Conservation (phyloP, 1,139 yeast genomes). For the Petasospora fabianii region DNA sequence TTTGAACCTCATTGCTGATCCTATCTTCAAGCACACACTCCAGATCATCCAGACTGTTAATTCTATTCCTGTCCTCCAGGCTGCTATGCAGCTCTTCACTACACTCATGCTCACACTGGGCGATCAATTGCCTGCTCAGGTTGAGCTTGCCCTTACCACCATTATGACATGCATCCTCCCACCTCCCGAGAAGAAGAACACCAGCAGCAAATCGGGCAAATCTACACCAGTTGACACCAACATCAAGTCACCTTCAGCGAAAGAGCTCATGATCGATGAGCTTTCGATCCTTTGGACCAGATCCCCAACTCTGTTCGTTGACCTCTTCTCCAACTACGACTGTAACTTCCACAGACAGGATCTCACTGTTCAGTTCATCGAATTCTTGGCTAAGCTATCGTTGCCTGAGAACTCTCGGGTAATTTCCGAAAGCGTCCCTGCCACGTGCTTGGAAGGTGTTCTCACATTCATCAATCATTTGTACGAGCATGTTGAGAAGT, state of each 20-base stretch:
- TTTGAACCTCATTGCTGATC: constrained; percentile 67
- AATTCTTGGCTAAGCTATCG: constrained; percentile 69
- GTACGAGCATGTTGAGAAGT: constrained; percentile 48
- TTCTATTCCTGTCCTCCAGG: constrained; percentile 61
- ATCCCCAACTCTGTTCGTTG: constrained; percentile 73
- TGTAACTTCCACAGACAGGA: constrained; percentile 89
- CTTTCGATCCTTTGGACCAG: constrained; percentile 82
- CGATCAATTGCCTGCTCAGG: constrained; percentile 56
- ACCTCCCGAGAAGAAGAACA: constrained; percentile 23
- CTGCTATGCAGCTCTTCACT: constrained; percentile 72
- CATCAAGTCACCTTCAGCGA: constrained; percentile 44
- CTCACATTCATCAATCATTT: constrained; percentile 68
- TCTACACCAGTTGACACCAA: constrained; percentile 24
- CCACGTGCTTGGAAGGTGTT: constrained; percentile 86
- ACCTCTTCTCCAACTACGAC: constrained; percentile 78
- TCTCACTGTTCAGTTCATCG: constrained; percentile 64
- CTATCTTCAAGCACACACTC: constrained; percentile 77
- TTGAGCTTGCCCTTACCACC: constrained; percentile 60
- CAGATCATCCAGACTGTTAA: constrained; percentile 74
- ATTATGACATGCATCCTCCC: constrained; percentile 55
- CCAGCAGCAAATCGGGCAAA: constrained; percentile 22
- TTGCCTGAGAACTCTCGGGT: constrained; percentile 73
- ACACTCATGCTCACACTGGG: constrained; percentile 62
- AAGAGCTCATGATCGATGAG: constrained; percentile 83
- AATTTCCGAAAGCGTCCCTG: constrained; percentile 88